Percentiles rank a stretch among this genome's conserved stretches.
phyloP scores from a whole-genome alignment of 2,329 filamentous ascomycete species.

The Parafenestella ontariensis region DNA sequence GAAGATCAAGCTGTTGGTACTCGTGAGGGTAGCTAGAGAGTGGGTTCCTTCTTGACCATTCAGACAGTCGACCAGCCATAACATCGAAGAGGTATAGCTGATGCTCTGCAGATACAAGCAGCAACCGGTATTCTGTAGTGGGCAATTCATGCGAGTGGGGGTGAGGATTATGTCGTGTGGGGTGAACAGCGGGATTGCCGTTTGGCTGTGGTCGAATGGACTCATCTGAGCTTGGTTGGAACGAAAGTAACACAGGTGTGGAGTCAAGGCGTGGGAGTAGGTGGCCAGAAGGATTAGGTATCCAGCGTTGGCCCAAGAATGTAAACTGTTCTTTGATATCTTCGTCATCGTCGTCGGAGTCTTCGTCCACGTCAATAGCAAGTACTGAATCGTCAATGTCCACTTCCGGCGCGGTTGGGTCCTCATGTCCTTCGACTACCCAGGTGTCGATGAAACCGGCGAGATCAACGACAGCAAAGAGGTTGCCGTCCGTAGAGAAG shows the following conservation, averaged over 20 bases:
- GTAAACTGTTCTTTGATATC: slow-evolving; percentile 55
- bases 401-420: slow-evolving; percentile 53
- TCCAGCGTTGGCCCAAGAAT: slow-evolving; percentile 72
- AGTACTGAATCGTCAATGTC: slow-evolving; percentile 44
- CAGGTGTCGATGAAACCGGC: slow-evolving; percentile 89
- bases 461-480: slow-evolving; percentile 81
- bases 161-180: slow-evolving; percentile 59
- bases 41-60: slow-evolving; percentile 87
- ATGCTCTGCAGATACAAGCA: slow-evolving; percentile 69
- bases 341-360: slow-evolving; percentile 57
- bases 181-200: slow-evolving; percentile 58
- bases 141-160: slow-evolving; percentile 65
- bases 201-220: slow-evolving; percentile 43
- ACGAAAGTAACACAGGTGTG: slow-evolving; percentile 55
- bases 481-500: slow-evolving; percentile 81
- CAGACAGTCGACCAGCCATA: slow-evolving; percentile 75
- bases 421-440: slow-evolving; percentile 69
- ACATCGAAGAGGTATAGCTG: slow-evolving; percentile 82
- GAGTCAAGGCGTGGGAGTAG: slow-evolving; percentile 56
- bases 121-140: slow-evolving; percentile 60
- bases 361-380: slow-evolving; percentile 38
- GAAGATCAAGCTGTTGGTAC: slow-evolving; percentile 77
- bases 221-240: slow-evolving; percentile 49
- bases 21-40: slow-evolving; percentile 75
- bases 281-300: slow-evolving; percentile 71